These are phyloP conservation scores for Citrullus mucosospermus DNA, from an alignment of 306 rosid genomes.

Conservation along the genomic window DNA sequence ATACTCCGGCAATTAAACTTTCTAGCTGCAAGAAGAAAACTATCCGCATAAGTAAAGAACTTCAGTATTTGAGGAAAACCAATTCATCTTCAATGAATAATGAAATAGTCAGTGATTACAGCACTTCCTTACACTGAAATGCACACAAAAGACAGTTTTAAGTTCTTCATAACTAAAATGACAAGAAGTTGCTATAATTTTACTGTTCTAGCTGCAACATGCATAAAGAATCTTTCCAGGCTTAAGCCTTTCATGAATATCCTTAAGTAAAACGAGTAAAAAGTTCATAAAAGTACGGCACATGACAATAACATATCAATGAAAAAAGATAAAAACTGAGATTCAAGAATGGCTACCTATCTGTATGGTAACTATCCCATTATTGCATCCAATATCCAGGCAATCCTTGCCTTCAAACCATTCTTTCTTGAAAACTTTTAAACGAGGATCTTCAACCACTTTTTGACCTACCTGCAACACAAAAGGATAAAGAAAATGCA, in stretches of 20 bases:
- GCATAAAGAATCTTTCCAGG: no score
- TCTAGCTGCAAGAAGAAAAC: slow-evolving; percentile 34
- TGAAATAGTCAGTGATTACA: not conserved
- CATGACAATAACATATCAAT: not conserved
- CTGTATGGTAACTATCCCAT: slow-evolving; percentile 57
- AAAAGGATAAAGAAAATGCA: not conserved
- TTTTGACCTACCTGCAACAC: slow-evolving; percentile 53
- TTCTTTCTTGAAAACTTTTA: slow-evolving; percentile 57
- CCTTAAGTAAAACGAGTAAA: not conserved
- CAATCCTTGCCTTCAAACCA: slow-evolving; percentile 88
- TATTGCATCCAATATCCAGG: slow-evolving; percentile 86
- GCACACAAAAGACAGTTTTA: not conserved
- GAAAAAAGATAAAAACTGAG: not conserved
- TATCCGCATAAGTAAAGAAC: not conserved
- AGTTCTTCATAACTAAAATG: no score
- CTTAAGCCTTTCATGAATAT: no score
- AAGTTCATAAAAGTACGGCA: not conserved
- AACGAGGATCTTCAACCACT: slow-evolving; percentile 61
- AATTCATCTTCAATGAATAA: not conserved
- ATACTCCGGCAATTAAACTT: slow-evolving; percentile 65
- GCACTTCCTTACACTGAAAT: not conserved
- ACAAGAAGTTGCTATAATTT: no score
- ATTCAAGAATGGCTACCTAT: slow-evolving; percentile 35
- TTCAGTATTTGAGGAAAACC: not conserved
- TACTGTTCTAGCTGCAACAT: no score